phyloP scores from a whole-genome alignment of 805 yeast species.

The Dipodascus albidus region DNA sequence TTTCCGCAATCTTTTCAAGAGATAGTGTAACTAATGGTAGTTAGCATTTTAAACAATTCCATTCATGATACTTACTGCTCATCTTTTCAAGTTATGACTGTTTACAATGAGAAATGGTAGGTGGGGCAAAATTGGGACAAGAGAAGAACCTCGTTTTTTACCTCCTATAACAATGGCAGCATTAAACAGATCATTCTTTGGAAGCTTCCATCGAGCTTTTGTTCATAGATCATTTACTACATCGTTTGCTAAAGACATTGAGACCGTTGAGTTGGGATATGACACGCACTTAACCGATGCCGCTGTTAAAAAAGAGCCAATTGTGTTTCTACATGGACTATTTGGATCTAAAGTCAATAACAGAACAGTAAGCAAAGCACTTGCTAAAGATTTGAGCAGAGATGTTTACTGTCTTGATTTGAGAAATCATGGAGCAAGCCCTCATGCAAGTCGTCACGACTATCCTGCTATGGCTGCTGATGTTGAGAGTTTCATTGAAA shows the following conservation, averaged over 20 bases:
- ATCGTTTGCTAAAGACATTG: background rate
- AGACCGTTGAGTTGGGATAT: conserved; percentile 1
- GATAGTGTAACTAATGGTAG: background rate
- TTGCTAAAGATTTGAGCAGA: background rate
- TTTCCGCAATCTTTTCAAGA: background rate
- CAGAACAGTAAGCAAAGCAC: conserved; percentile 50
- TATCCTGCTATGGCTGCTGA: conserved; percentile 79
- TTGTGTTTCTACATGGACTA: conserved; percentile 76
- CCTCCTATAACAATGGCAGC: no score
- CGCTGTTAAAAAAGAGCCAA: conserved; percentile 34
- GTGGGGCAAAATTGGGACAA: background rate
- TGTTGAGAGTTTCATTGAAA: conserved; percentile 57
- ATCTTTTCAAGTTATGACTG: background rate
- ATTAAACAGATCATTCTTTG: no score
- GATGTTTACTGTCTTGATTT: conserved; percentile 36
- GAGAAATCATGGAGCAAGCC: conserved; percentile 86
- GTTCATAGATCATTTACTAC: background rate
- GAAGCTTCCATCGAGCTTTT: no score
- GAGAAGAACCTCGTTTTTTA: no score
- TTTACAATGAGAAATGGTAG: background rate
- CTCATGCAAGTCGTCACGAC: conserved; percentile 57
- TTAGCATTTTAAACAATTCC: no score
- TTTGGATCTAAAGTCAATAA: conserved; percentile 81
- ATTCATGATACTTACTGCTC: background rate
- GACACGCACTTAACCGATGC: conserved; percentile 10